Percentiles rank a stretch among this genome's conserved stretches.
These are phyloP conservation scores for Lachancea kluyveri DNA, from an alignment of 805 yeast genomes.

Conservation along the genomic window DNA sequence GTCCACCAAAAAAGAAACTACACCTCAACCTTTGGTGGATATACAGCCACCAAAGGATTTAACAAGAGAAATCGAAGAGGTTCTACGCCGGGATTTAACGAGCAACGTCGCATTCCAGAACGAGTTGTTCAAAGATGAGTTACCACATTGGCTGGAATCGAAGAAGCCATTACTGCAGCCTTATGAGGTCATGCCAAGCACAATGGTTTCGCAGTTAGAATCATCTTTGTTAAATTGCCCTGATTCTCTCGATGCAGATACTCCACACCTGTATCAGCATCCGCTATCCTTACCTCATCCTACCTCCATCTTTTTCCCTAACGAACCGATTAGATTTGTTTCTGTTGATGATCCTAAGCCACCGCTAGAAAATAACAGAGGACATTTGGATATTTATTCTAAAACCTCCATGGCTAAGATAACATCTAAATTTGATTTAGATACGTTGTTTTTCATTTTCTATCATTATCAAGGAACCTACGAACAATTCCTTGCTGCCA, in stretches of 20 bases:
- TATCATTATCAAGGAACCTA: slow-evolving; percentile 73
- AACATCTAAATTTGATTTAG: slow-evolving; percentile 71
- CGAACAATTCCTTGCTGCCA: slow-evolving; percentile 70
- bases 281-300: slow-evolving; percentile 81
- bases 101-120: slow-evolving; percentile 23
- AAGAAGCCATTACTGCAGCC: slow-evolving; percentile 28
- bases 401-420: slow-evolving; percentile 45
- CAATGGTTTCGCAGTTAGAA: slow-evolving; percentile 43
- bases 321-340: slow-evolving; percentile 30
- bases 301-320: slow-evolving; percentile 84
- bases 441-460: slow-evolving; percentile 86
- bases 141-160: slow-evolving; percentile 25
- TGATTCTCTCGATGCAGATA: slow-evolving; percentile 89
- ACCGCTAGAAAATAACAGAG: slow-evolving; percentile 5
- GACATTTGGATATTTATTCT: slow-evolving; percentile 26
- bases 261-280: slow-evolving; percentile 51
- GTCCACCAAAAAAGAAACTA: slow-evolving; percentile 1
- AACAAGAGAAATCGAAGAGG: slow-evolving; percentile 23
- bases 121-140: slow-evolving; percentile 25
- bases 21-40: slow-evolving; percentile 13
- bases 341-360: slow-evolving; percentile 14
- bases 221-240: slow-evolving; percentile 84
- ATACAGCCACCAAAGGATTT: slow-evolving; percentile 24
- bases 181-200: slow-evolving; percentile 23
- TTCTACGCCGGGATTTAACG: slow-evolving; percentile 20